Evolutionary conservation across 208 protist genomes (phyloP).

Genomic region (Leishmania major): DNA sequence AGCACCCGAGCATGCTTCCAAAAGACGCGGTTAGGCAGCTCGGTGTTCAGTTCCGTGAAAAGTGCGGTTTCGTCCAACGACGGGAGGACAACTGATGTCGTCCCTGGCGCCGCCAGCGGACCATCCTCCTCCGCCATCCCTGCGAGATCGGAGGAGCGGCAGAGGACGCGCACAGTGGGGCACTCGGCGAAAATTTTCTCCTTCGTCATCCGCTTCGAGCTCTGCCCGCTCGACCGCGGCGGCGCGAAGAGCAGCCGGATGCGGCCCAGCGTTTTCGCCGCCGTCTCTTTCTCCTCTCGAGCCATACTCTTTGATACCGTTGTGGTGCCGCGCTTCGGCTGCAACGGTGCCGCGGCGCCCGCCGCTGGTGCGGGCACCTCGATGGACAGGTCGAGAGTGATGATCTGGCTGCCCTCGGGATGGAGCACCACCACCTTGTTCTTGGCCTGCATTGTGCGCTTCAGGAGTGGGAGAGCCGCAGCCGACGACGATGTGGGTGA

Average conservation of each 20-base stretch:
- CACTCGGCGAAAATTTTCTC: slow-evolving; percentile 61
- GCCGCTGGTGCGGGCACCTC: background rate
- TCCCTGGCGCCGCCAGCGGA: background rate
- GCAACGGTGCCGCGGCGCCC: background rate
- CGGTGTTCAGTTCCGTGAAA: slow-evolving; percentile 50
- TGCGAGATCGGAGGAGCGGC: slow-evolving; percentile 22
- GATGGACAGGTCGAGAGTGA: slow-evolving; percentile 56
- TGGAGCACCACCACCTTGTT: slow-evolving; percentile 48
- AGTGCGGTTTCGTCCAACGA: background rate
- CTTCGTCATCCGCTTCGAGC: slow-evolving; percentile 28
- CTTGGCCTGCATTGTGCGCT: slow-evolving; percentile 28
- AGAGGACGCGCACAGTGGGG: slow-evolving; percentile 53
- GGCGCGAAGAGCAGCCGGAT: slow-evolving; percentile 76
- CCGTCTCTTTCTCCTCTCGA: slow-evolving; percentile 59
- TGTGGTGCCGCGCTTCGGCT: background rate
- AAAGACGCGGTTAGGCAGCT: slow-evolving; percentile 59
- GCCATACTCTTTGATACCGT: slow-evolving; percentile 71
- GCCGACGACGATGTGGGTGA: background rate
- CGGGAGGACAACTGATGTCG: background rate
- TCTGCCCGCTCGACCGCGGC: slow-evolving; percentile 12
- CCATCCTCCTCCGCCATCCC: slow-evolving; percentile 11
- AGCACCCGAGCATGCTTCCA: slow-evolving; percentile 60
- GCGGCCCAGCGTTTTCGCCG: slow-evolving; percentile 71
- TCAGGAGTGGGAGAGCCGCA: background rate
- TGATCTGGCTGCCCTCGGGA: slow-evolving; percentile 26